A percentile compares a stretch with the other conserved stretches of the same genome.
These are phyloP conservation scores for Phaffia rhodozyma DNA, from an alignment of 1,284 basidiomycete species.

Conservation along the genomic window DNA sequence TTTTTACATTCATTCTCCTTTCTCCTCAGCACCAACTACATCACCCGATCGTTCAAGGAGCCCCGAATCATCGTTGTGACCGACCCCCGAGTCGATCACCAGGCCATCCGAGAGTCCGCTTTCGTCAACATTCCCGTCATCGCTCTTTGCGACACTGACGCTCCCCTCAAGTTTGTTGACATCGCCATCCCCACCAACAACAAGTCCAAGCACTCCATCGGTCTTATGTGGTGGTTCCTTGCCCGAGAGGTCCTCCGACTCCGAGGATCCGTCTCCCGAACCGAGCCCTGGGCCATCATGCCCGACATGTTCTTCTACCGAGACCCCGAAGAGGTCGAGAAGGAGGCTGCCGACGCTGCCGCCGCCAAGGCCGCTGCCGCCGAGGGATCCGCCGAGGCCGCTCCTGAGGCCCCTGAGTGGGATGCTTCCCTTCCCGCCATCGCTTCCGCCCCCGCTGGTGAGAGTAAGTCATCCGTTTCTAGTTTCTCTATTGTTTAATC, in stretches of 20 bases:
- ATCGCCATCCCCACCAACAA: conserved; percentile 99
- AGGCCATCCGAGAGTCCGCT: conserved; percentile 98
- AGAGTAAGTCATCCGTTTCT: conserved; percentile 45
- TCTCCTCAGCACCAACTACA: background rate
- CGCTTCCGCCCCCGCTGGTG: conserved; percentile 64
- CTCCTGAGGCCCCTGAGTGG: conserved; percentile 52
- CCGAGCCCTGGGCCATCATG: conserved; percentile 90
- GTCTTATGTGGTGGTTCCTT: conserved; percentile 98
- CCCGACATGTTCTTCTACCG: conserved; percentile 99
- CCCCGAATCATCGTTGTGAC: conserved; percentile 96
- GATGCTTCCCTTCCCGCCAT: conserved; percentile 62
- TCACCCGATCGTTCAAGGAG: conserved; percentile 69
- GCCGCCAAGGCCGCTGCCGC: conserved; percentile 60
- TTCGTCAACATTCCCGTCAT: conserved; percentile 99
- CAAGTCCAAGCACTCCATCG: conserved; percentile 94
- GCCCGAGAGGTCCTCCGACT: conserved; percentile 95
- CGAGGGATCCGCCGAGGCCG: conserved; percentile 42
- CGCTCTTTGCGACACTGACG: conserved; percentile 96
- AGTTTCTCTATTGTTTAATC: background rate
- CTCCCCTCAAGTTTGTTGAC: conserved; percentile 92
- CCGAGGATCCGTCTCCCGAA: conserved; percentile 80
- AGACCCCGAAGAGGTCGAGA: conserved; percentile 97
- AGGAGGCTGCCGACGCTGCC: conserved; percentile 84
- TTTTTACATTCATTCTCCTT: conserved; percentile 20
- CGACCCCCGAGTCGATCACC: conserved; percentile 98